Conservation (phyloP, 148 eudicot species). For the Suaeda aralocaspica region DNA sequence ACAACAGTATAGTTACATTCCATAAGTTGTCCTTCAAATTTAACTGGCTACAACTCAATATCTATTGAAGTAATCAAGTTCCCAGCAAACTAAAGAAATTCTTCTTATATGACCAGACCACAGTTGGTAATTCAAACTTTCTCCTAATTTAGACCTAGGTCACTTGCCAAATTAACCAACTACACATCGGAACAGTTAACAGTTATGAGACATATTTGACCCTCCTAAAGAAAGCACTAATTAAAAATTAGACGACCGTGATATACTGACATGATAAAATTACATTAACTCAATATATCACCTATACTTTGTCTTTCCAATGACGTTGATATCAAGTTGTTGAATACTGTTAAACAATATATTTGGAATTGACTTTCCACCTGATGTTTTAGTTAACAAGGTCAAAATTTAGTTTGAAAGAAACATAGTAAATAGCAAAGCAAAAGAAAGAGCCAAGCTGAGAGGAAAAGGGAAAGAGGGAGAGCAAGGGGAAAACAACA, state of each 20-base stretch:
- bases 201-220: too few species aligned
- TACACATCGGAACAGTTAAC: background rate
- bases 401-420: background rate
- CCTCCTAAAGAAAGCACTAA: background rate
- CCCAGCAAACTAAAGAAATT: background rate
- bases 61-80: background rate
- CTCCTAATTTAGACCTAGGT: background rate
- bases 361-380: background rate
- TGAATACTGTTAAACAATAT: background rate
- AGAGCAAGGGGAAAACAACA: background rate
- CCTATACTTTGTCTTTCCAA: background rate
- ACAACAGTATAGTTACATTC: background rate
- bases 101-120: background rate
- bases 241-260: background rate
- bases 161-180: background rate
- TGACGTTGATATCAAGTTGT: background rate
- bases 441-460: background rate
- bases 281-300: background rate
- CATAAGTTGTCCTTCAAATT: background rate
- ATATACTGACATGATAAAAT: background rate
- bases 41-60: background rate
- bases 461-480: background rate
- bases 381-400: background rate
- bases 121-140: background rate
- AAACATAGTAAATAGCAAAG: background rate